Conservation (phyloP, 371 early-diverging fungal species). For the Coemansia sp. region DNA sequence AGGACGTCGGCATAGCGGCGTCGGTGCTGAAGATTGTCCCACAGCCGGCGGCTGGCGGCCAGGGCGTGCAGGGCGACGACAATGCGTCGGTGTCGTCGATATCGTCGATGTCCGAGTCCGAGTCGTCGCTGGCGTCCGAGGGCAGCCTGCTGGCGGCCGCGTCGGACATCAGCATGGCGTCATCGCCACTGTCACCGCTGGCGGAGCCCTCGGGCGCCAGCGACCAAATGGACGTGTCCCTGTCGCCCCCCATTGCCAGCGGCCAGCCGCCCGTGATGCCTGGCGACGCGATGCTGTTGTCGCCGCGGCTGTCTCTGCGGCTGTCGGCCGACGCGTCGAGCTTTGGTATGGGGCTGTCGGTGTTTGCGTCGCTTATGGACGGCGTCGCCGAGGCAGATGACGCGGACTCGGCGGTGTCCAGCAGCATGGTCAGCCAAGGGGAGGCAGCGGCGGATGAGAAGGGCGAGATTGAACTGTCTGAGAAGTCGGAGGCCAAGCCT, state of each 20-base stretch:
- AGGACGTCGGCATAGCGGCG: constrained; percentile 37
- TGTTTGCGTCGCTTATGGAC: constrained; percentile 20
- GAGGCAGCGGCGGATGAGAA: not conserved
- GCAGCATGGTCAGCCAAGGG: not conserved
- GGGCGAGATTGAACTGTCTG: not conserved
- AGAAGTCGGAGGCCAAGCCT: not conserved
- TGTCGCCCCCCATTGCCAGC: no score
- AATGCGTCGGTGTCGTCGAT: not conserved
- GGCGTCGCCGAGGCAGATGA: not conserved
- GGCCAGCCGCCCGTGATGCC: not conserved
- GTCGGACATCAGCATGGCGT: constrained; percentile 12
- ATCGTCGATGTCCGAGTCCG: constrained; percentile 18
- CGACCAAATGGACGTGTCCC: not conserved
- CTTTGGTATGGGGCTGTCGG: constrained; percentile 31
- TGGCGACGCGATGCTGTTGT: not conserved
- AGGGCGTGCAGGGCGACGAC: no score
- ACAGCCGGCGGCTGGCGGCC: no score
- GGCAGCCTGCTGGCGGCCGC: not conserved
- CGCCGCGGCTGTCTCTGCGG: constrained; percentile 35
- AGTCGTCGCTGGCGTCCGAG: not conserved
- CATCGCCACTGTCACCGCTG: not conserved
- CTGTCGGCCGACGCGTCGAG: constrained; percentile 31
- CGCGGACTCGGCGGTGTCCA: not conserved
- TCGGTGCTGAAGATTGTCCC: constrained; percentile 10
- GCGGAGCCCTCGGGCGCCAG: not conserved